Evolutionary conservation across 805 yeast species (phyloP).

Genomic region (Sugiyamaella chiloensis): DNA sequence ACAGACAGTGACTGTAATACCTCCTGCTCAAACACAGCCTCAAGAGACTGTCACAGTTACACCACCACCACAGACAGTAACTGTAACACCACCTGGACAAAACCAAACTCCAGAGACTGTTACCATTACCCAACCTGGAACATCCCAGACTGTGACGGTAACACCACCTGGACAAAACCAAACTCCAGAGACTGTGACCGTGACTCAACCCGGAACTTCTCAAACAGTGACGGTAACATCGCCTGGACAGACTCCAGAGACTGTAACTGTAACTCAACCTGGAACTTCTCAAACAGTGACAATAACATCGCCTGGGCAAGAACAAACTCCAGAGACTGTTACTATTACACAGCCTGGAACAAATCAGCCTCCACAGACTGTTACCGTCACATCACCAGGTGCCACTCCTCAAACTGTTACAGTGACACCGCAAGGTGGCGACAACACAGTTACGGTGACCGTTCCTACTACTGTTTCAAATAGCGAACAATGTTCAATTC

Average conservation of each 20-base stretch:
- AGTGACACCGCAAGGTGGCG: constrained; percentile 1
- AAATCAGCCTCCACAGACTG: constrained; percentile 6
- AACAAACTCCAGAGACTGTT: neutral
- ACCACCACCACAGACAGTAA: constrained; percentile 1
- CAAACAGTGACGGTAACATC: constrained; percentile 11
- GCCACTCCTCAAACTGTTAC: constrained; percentile 9
- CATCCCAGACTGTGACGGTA: constrained; percentile 12
- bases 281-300: constrained; percentile 21
- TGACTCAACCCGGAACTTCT: constrained; percentile 11
- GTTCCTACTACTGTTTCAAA: constrained; percentile 14
- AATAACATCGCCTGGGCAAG: constrained; percentile 21
- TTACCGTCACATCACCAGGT: constrained; percentile 10
- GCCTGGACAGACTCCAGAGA: neutral
- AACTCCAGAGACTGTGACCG: no score
- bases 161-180: neutral
- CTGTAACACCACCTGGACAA: constrained; percentile 8
- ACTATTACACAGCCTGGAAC: neutral
- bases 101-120: constrained; percentile 5
- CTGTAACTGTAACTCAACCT: constrained; percentile 13
- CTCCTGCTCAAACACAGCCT: constrained; percentile 3
- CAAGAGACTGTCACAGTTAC: constrained; percentile 1
- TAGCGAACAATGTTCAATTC: constrained; percentile 12
- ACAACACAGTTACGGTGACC: neutral
- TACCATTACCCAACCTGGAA: constrained; percentile 15
- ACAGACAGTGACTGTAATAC: constrained; percentile 8